Base-by-base conservation (phyloP, 805 yeast genomes). In the Candida xyloterini region DNA sequence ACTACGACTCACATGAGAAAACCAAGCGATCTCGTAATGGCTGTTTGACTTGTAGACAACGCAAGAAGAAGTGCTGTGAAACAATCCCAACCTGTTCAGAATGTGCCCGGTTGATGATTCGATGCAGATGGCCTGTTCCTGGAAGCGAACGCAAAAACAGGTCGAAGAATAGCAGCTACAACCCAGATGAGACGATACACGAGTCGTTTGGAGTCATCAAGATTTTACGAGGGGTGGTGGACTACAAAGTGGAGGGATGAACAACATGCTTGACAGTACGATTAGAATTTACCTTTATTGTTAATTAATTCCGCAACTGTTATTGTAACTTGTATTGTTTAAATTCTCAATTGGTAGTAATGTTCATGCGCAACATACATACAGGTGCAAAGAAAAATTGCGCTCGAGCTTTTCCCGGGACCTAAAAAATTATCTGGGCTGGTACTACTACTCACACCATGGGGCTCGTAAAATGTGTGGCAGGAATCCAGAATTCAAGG, bases 31-130 rank as follows among this genome's bases (percentile, higher is more conserved):
- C 84, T 13, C 68, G 86, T 52, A 68, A 71, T 70, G 95, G 95
- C 0, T 85, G 95, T 57, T 65, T 82, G 30, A 83, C 95, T 1
- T 85, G 95, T 51, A 73, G 93, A 31, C 76, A 74, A 43, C 63
- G 95, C 18, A 85, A 85, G 67, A 85, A 84, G 56, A 70, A 89
- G 40, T 85, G 95, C 49, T 83, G 86, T 53, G 93, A 85, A 55
- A 65, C 70, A 1, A 71, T 71, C 39, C 95, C 95, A 4, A 59
- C 58, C 18, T 85, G 95, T 53, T 56, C 66, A 1, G 89, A 84
- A 51, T 85, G 95, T 59, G 47, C 60, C n/a, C 63, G 93, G 37
- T 66, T 85, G 18, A 68, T 78, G 10, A 65, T 84, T 34, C 73
- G 68, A 38, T 85, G 95, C 55, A 66, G 70, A 18, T 85, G 91